Conservation (phyloP, 2,329 filamentous ascomycete genomes). For the Zasmidium citrigriseum region DNA sequence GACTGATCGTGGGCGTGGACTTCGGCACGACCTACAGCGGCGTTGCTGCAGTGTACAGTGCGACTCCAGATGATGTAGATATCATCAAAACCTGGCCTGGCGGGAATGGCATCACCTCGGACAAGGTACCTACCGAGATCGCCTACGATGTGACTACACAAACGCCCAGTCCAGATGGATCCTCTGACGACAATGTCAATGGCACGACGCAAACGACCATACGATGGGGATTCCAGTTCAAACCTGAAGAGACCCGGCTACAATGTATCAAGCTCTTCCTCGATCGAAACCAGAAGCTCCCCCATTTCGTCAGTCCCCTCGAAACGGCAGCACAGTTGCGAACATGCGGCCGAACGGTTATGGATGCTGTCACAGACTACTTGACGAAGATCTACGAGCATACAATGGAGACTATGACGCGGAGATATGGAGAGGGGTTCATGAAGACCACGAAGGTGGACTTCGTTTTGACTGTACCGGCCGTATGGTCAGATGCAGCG, state of each 20-base stretch:
- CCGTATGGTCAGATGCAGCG: constrained; percentile 83
- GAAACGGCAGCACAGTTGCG: constrained; percentile 75
- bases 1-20: constrained; percentile 75
- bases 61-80: constrained; percentile 74
- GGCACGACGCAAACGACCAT: constrained; percentile 38
- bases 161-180: neutral
- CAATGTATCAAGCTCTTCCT: constrained; percentile 85
- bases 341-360: constrained; percentile 72
- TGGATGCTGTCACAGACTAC: constrained; percentile 79
- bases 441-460: constrained; percentile 75
- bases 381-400: constrained; percentile 74
- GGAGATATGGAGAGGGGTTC: constrained; percentile 75
- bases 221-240: constrained; percentile 84
- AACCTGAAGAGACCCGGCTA: constrained; percentile 72
- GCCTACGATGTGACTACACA: constrained; percentile 54
- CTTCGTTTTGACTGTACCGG: constrained; percentile 78
- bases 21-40: constrained; percentile 85
- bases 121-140: constrained; percentile 82
- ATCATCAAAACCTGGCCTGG: constrained; percentile 85
- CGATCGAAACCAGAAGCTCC: constrained; percentile 76
- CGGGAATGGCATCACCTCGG: constrained; percentile 81
- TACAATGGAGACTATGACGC: constrained; percentile 74
- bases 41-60: constrained; percentile 50
- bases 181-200: constrained; percentile 6
- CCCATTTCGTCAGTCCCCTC: constrained; percentile 75